phyloP scores from a whole-genome alignment of 1,284 basidiomycete genomes.

The Apiotrichum domesticum region DNA sequence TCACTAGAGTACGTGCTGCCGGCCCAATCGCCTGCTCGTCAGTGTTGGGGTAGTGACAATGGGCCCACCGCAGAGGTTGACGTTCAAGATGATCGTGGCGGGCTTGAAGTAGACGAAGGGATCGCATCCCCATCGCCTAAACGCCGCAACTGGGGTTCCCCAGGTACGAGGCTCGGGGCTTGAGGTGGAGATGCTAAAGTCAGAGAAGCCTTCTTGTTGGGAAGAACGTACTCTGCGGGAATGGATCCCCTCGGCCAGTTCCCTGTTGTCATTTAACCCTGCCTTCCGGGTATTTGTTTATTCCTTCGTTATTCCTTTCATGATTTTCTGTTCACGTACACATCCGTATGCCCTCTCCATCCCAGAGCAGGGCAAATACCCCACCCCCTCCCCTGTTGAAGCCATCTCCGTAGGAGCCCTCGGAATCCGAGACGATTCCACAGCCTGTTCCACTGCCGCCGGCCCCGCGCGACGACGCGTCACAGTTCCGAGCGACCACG shows the following conservation, averaged over 20 bases:
- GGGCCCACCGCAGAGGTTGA: slow-evolving; percentile 46
- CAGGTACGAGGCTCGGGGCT: slow-evolving; percentile 60
- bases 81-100: slow-evolving; percentile 65
- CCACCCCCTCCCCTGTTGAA: slow-evolving; percentile 67
- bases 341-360: slow-evolving; percentile 60
- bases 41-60: neutral
- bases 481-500: slow-evolving; percentile 21
- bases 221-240: slow-evolving; percentile 54
- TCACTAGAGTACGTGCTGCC: slow-evolving; percentile 52
- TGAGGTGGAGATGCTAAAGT: slow-evolving; percentile 50
- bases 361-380: slow-evolving; percentile 68
- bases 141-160: slow-evolving; percentile 63
- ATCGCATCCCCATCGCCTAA: slow-evolving; percentile 58
- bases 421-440: slow-evolving; percentile 54
- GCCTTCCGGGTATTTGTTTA: no score
- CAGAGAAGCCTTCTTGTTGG: neutral
- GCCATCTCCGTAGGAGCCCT: slow-evolving; percentile 58
- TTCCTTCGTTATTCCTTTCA: neutral
- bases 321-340: slow-evolving; percentile 48
- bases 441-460: slow-evolving; percentile 59
- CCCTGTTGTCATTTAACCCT: slow-evolving; percentile 36
- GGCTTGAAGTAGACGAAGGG: slow-evolving; percentile 62
- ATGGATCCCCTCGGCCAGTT: slow-evolving; percentile 62
- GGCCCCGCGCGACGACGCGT: slow-evolving; percentile 23
- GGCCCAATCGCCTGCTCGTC: slow-evolving; percentile 56